Base-by-base conservation (phyloP, 1,284 basidiomycete genomes). In the Boletus sp. region DNA sequence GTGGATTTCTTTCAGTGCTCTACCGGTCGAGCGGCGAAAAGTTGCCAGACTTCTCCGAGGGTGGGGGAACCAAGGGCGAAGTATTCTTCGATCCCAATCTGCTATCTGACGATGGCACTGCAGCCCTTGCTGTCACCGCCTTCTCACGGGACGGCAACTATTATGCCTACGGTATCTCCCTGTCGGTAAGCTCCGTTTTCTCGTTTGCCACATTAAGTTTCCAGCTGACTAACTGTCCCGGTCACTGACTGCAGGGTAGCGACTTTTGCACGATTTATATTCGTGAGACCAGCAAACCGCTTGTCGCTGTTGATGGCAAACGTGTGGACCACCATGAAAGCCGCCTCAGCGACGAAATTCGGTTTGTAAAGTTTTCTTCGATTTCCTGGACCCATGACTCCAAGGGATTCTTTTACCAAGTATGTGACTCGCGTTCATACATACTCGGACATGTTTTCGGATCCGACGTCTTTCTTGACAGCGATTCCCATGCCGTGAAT, bases 381-480 rank as follows among this genome's bases (percentile, higher is more conserved):
- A 75, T 90, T 42, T 70, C 72, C 26, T 91, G 89, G 89, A 81
- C 82, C 8, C 77, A 81, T 48, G 87, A 91, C 64, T 83, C 80
- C 48, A 82, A 81, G 54, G 88, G 88, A 1, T 90, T 91, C 66
- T 88, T 90, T 69, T 91, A 91, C 64, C 86, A 89, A 72, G 85
- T 84, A 54, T 37, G 61, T 55, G 30, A 16, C 13, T 4, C 42
- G 5, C 37, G 32, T 25, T 46, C 33, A 2, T 26, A 5, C 16
- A 7, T 2, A 35, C 16, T 32, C 20, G 43, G 19, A 25, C 34
- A 40, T 37, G 9, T 30, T 36, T 4, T 19, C 16, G 25, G 16
- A 48, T 41, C 41, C 51, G 27, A 33, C 20, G 13, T 20, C 19
- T 16, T 38, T 40, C 41, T 13, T 41, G 41, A 36, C 51, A 71